These are phyloP conservation scores for Ormosia emarginata DNA, from an alignment of 306 rosid genomes.

Conservation along the genomic window DNA sequence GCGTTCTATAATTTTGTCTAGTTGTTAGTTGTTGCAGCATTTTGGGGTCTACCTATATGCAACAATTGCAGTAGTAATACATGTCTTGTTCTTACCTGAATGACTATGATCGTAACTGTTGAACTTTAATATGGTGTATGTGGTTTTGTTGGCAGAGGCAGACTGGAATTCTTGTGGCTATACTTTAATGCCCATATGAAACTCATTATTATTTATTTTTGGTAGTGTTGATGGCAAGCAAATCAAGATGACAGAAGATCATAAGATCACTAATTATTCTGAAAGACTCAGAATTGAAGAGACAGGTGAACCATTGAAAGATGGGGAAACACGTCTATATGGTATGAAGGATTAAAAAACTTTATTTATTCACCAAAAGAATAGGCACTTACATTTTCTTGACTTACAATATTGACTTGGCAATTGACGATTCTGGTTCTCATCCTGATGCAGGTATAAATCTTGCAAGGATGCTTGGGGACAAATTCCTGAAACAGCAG, in stretches of 20 bases:
- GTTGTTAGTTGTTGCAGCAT: neutral
- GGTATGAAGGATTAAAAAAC: slow-evolving; percentile 43
- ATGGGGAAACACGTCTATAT: slow-evolving; percentile 85
- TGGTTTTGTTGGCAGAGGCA: neutral
- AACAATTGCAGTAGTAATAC: neutral
- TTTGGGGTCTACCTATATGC: neutral
- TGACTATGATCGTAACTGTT: neutral
- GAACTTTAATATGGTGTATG: neutral
- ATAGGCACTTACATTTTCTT: neutral
- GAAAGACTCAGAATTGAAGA: slow-evolving; percentile 78
- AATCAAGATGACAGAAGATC: slow-evolving; percentile 87
- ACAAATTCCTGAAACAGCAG: slow-evolving; percentile 94
- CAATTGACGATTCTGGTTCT: slow-evolving; percentile 27
- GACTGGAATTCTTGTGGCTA: neutral
- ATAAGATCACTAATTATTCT: slow-evolving; percentile 60
- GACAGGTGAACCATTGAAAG: slow-evolving; percentile 81
- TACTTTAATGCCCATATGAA: neutral
- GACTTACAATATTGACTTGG: neutral
- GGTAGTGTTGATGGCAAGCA: slow-evolving; percentile 74
- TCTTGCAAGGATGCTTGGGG: slow-evolving; percentile 98
- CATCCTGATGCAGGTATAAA: slow-evolving; percentile 66
- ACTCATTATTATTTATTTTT: slow-evolving; percentile 18
- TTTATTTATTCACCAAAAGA: neutral
- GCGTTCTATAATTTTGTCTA: slow-evolving; percentile 3
- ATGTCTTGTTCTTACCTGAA: neutral